Base-by-base conservation (phyloP, 371 early-diverging fungal species). In the Thermomucor indicae-seudaticae region DNA sequence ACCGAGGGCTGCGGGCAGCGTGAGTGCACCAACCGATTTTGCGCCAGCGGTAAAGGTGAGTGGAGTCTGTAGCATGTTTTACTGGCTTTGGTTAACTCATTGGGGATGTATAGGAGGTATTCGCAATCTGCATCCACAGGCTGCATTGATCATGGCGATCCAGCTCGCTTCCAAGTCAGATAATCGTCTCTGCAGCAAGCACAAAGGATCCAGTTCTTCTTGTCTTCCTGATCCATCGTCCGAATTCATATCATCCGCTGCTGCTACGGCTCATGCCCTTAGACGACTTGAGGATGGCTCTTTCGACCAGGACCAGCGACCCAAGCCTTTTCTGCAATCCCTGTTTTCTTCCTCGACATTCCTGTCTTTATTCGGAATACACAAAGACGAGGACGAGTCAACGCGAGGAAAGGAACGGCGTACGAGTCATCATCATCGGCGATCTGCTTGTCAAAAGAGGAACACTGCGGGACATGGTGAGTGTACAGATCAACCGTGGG, bases 121-220 rank as follows among this genome's bases (percentile, higher is more conserved):
- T 35, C 55, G 68, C 8, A 71, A 65, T 39, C 47, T 71, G 30
- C 68, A 68, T 48, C 61, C 66, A 17, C 70, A 75, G 48, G 75
- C 71, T 27, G 72, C 75, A 8, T 34, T 71, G 5, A 63, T 75
- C n/a, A 64, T 75, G 66, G 55, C 75, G 0, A 66, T 71, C 29
- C 75, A 75, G 30, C 58, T 75, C 8, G 71, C 75, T 17, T 66
- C 71, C 3, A 65, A 64, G 49, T 61, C 64, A 5, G 60, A 59
- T 12, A 53, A 51, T 22, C 65, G 65, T 23, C 47, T 65, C 8
- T 71, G 72, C 41, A 28, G 40, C 17, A 24, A 16, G 49, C n/a
- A 23, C 14, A 31, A 3, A 27, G 10, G 11, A 32, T 40, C 6
- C 12, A 16, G 25, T 17, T 8, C 17, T 44, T 28, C 22, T 16